A percentile compares a stretch with the other conserved stretches of the same genome.
Evolutionary conservation across 768 basidiomycete genomes (phyloP).

Genomic region (Kwoniella heveanensis): DNA sequence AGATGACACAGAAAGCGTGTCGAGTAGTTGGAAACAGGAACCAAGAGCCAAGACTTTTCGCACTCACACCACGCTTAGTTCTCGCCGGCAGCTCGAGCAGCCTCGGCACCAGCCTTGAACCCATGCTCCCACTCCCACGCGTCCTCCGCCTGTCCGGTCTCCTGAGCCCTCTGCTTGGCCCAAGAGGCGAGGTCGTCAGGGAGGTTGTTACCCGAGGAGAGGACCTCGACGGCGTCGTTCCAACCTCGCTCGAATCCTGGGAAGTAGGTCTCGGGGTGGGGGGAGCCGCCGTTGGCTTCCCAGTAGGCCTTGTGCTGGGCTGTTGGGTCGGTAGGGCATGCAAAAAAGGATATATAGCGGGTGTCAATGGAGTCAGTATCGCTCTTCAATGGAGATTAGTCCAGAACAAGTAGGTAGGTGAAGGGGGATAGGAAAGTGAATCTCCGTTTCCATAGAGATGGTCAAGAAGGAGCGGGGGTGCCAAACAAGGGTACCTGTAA

Average conservation of each 20-base stretch:
- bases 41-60: too few species aligned
- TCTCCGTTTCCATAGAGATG: too few species aligned
- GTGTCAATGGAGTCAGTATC: background rate
- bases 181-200: conserved; percentile 27
- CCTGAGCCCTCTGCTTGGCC: conserved; percentile 26
- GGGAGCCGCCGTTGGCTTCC: conserved; percentile 30
- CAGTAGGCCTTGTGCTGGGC: conserved; percentile 31
- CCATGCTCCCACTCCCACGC: conserved; percentile 42
- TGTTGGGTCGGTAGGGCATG: conserved; percentile 1
- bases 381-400: too few species aligned
- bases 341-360: background rate
- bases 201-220: conserved; percentile 25
- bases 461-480: too few species aligned
- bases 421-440: too few species aligned
- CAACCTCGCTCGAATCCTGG: conserved; percentile 40
- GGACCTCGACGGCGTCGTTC: conserved; percentile 25
- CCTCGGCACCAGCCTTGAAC: conserved; percentile 33
- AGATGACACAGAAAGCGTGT: too few species aligned
- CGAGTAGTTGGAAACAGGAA: too few species aligned
- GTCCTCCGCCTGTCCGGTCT: conserved; percentile 26
- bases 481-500: too few species aligned
- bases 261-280: conserved; percentile 34
- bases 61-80: too few species aligned
- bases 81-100: conserved; percentile 22
- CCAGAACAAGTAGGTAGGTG: too few species aligned